These are phyloP conservation scores for Talaromyces sp. DNA, from an alignment of 2,329 filamentous ascomycete genomes.

Conservation along the genomic window DNA sequence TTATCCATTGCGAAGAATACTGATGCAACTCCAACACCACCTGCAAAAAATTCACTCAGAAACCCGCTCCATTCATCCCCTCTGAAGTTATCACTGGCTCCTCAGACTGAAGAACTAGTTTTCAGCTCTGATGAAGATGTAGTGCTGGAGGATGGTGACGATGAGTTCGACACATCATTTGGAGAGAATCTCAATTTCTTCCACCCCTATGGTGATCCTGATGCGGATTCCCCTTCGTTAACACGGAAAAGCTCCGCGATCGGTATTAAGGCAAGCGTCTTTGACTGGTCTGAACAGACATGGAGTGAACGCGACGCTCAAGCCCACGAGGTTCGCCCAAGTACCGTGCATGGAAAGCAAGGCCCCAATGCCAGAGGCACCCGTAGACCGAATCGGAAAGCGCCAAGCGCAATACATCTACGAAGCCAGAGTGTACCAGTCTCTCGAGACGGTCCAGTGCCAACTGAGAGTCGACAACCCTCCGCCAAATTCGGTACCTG, in stretches of 20 bases:
- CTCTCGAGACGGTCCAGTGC: slow-evolving; percentile 49
- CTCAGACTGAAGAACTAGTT: neutral
- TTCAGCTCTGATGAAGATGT: neutral
- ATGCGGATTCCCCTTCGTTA: slow-evolving; percentile 23
- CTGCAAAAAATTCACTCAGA: neutral
- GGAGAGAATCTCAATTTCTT: neutral
- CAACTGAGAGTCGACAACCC: slow-evolving; percentile 51
- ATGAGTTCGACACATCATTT: slow-evolving; percentile 14
- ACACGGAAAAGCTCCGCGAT: slow-evolving; percentile 19
- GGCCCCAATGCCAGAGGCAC: slow-evolving; percentile 55
- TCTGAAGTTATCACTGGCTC: neutral
- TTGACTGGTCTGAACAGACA: slow-evolving; percentile 63
- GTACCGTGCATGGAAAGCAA: slow-evolving; percentile 64
- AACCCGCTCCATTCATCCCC: slow-evolving; percentile 3
- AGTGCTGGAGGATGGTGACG: slow-evolving; percentile 2
- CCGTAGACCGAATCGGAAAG: slow-evolving; percentile 55
- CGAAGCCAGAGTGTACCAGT: slow-evolving; percentile 66
- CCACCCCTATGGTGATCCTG: neutral
- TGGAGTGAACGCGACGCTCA: slow-evolving; percentile 52
- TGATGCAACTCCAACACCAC: slow-evolving; percentile 15
- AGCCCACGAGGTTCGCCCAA: slow-evolving; percentile 55
- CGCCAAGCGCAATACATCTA: slow-evolving; percentile 58
- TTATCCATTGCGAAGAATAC: slow-evolving; percentile 12
- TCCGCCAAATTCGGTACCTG: slow-evolving; percentile 62
- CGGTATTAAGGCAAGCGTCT: slow-evolving; percentile 55